Evolutionary conservation across 1,139 yeast species (phyloP), one percentile per base, ranked within the genome.

Genomic region (Suhomyces terraborum): DNA sequence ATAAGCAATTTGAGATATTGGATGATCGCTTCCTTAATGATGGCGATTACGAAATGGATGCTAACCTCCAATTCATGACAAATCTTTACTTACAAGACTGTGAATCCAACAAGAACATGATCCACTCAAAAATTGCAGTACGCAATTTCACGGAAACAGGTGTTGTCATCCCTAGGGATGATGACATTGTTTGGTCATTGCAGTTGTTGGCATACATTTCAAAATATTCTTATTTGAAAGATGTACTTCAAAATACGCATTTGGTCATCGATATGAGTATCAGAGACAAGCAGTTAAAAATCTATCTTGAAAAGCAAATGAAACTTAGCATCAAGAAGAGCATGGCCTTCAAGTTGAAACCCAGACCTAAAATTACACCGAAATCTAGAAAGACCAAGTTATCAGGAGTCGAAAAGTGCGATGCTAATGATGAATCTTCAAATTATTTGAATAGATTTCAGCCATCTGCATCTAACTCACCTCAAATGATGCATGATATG

Each of bases 151-250:
- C 82, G 23, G 79, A 83, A 43, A 68, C 76, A 2, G 95, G 96
- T 1, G 82, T 84, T 18, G 77, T 89, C 13, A 77, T 88, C 8
- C 96, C 97, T 1, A 77, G 88, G 46, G 95, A 88, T 49, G 97
- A 91, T 58, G 98, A 93, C 59, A 87, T 93, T 21, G 82, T 88
- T 25, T 89, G 97, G 96, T 85, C 95, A 5, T 71, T 93, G 41
- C 98, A 93, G 62, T 73, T 93, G 24, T 66, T 93, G 42, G 98
- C 98, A 14, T 93, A 89, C 61, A 87, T 91, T 36, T 88, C 98
- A 8, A 93, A 93, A 61, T 91, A 91, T 58, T 85, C 97, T 1
- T 77, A 82, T 45, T 69, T 91, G 58, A 86, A 91, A 55, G 83
- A 82, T 36, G 73, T 74, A 30, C 69, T 93, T 40, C 95, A 89